A percentile compares a stretch with the other conserved stretches of the same genome.
phyloP scores from a whole-genome alignment of 2,329 filamentous ascomycete species.

The Trichoderma guizhouense region DNA sequence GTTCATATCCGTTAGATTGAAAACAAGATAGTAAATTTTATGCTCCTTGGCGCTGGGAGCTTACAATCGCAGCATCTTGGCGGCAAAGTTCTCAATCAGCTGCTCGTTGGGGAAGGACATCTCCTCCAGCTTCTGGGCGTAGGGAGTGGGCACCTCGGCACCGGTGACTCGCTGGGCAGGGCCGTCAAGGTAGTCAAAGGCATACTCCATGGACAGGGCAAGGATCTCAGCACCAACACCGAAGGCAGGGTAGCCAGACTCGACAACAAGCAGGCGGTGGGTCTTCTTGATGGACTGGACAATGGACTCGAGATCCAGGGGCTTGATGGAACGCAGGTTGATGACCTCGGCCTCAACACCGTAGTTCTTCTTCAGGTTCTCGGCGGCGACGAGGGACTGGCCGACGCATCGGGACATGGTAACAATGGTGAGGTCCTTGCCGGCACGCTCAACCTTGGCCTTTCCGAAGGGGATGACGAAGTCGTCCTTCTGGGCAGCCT shows the following conservation, averaged over 20 bases:
- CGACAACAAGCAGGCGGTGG: constrained; percentile 81
- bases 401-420: constrained; percentile 93
- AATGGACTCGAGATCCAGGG: constrained; percentile 90
- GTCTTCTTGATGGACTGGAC: constrained; percentile 99
- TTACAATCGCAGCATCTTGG: constrained; percentile 82
- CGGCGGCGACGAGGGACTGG: constrained; percentile 82
- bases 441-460: constrained; percentile 95
- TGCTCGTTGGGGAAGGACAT: constrained; percentile 91
- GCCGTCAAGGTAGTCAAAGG: constrained; percentile 94
- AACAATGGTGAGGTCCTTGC: constrained; percentile 95
- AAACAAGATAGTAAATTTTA: neutral
- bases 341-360: constrained; percentile 94
- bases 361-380: constrained; percentile 92
- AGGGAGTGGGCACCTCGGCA: constrained; percentile 95
- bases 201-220: constrained; percentile 94
- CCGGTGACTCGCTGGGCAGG: constrained; percentile 93
- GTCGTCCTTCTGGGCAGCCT: constrained; percentile 91
- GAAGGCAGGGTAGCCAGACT: constrained; percentile 94
- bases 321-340: constrained; percentile 97
- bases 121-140: constrained; percentile 88
- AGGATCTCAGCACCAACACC: constrained; percentile 91
- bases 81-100: constrained; percentile 82
- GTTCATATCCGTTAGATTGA: neutral
- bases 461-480: constrained; percentile 98
- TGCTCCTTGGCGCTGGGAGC: neutral